Evolutionary conservation across 1,139 yeast species (phyloP), one percentile per base, ranked within the genome.

Genomic region (Blastobotrys ciferrii): DNA sequence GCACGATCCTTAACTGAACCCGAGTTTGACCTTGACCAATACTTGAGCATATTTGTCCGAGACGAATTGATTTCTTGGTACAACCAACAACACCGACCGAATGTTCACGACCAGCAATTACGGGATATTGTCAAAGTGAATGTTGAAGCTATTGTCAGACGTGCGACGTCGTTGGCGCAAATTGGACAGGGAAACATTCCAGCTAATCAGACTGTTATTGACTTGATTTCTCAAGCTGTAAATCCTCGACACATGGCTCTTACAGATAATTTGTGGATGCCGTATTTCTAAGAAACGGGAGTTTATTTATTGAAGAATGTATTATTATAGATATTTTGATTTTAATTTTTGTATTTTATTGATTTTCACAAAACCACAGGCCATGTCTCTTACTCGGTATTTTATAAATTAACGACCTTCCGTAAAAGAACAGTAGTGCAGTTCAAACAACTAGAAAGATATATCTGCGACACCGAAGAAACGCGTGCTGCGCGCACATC

Each of bases 11-110:
- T 94, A 55, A 78, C 92, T 7, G 96, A 89, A 58, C 95, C 96
- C 0, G 96, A 88, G 61, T 85, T 88, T 52, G 96, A 88, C 59
- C 74, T 68, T 30, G 67, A 61, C 47, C 95, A 89, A 56, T 89
- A 86, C 66, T 72, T 94, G 69, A 87, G 95, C 12, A 75, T 94
- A 54, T 92, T 92, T 70, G 96, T 94, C 19, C 81, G 97, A 47
- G 98, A 94, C 68, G 99, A 94, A 67, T 85, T 91, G 25, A 80
- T 89, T 41, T 82, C 96, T 0, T 92, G 97, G 98, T 88, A 86
- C 65, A 80, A 89, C 33, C 85, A 85, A 62, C 95, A 88, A 61
- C 78, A 69, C 48, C 66, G 84, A 47, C 77, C 84, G 2, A 67
- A 80, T 45, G 84, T 84, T 2, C 84, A 79, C 59, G 96, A 87